A percentile compares a stretch with the other conserved stretches of the same genome.
Evolutionary conservation across 495 filamentous ascomycete genomes (phyloP).

Genomic region (Tuber aestivum): DNA sequence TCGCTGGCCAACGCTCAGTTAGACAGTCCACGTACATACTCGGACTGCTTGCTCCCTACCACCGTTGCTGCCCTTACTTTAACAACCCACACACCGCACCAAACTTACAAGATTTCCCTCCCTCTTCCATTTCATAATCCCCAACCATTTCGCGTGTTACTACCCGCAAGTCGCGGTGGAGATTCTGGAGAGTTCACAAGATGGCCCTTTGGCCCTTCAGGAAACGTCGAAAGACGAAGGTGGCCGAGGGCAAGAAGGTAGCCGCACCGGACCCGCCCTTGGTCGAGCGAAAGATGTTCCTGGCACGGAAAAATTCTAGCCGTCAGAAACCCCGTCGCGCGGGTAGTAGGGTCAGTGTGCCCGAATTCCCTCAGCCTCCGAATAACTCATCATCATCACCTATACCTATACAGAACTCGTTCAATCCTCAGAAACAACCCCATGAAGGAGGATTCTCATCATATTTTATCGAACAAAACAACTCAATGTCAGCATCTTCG

Average conservation of each 20-base stretch:
- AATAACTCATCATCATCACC: conserved; percentile 26
- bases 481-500: conserved; percentile 29
- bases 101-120: conserved; percentile 23
- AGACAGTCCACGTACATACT: conserved; percentile 27
- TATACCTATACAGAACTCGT: conserved; percentile 24
- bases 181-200: conserved; percentile 31
- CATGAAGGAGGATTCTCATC: conserved; percentile 35
- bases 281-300: conserved; percentile 36
- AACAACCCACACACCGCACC: conserved; percentile 5
- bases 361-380: conserved; percentile 26
- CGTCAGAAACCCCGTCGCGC: conserved; percentile 32
- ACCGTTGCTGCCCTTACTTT: conserved; percentile 8
- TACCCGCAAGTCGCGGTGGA: conserved; percentile 33
- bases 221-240: conserved; percentile 40
- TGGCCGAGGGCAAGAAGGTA: conserved; percentile 31
- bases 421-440: conserved; percentile 35
- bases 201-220: conserved; percentile 42
- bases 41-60: conserved; percentile 18
- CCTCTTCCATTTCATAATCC: conserved; percentile 20
- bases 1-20: conserved; percentile 30
- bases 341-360: conserved; percentile 9
- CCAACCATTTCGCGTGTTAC: conserved; percentile 34
- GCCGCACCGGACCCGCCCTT: conserved; percentile 22
- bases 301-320: conserved; percentile 33
- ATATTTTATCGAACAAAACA: conserved; percentile 35